Evolutionary conservation across 179 eudicot genomes (phyloP).

Genomic region (Beta macrorhiza): DNA sequence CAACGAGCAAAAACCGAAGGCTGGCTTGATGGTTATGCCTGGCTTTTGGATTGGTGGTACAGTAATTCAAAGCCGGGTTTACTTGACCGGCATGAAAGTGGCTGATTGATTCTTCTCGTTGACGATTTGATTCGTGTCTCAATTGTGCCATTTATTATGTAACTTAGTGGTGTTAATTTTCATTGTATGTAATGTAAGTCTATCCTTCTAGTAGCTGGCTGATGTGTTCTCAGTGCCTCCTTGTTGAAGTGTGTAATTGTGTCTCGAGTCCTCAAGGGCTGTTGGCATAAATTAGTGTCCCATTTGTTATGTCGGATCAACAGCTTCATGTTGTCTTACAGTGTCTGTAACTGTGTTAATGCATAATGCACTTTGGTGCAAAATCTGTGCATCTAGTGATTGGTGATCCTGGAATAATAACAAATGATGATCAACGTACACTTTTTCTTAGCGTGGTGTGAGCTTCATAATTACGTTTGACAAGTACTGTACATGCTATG

Average conservation of each 20-base stretch:
- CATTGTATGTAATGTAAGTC: conserved; percentile 6
- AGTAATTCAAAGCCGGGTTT: conserved; percentile 73
- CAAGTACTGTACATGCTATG: neutral
- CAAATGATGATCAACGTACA: neutral
- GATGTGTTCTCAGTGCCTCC: conserved; percentile 4
- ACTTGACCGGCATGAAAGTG: conserved; percentile 64
- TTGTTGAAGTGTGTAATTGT: neutral
- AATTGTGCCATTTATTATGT: neutral
- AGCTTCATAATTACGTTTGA: neutral
- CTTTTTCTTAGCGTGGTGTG: neutral
- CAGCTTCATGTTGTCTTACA: neutral
- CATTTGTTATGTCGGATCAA: conserved; percentile 8
- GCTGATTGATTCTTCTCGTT: conserved; percentile 45
- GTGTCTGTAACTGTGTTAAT: neutral
- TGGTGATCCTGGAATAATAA: neutral
- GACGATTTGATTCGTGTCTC: neutral
- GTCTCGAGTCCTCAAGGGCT: conserved; percentile 4
- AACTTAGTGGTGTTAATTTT: conserved; percentile 20
- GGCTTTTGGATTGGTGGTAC: conserved; percentile 89
- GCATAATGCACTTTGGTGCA: neutral
- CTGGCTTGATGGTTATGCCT: conserved; percentile 97
- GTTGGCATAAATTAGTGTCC: conserved; percentile 1
- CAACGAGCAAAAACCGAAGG: conserved; percentile 61
- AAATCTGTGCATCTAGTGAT: neutral
- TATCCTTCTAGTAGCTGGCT: conserved; percentile 14